Conservation (phyloP, 169 alveolate genomes). For the Plasmodium knowlesi region DNA sequence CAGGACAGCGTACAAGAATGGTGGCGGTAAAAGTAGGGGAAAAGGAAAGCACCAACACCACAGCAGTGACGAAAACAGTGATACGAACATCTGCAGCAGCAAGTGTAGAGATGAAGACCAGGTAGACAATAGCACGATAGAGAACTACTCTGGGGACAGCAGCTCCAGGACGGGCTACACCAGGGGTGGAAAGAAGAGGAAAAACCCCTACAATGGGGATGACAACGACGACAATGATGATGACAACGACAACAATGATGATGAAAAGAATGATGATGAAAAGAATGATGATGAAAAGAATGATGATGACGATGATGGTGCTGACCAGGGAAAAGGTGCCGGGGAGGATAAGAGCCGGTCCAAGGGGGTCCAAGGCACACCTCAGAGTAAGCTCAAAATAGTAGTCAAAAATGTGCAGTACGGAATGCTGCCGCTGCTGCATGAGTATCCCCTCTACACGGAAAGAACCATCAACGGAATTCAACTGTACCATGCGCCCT, state of each 20-base stretch:
- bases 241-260: not conserved
- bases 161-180: not conserved
- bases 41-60: not conserved
- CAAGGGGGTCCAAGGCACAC: not conserved
- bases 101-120: slow-evolving; percentile 18
- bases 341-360: not conserved
- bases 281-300: not conserved
- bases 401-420: slow-evolving; percentile 35
- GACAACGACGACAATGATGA: not conserved
- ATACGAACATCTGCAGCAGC: slow-evolving; percentile 25
- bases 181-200: slow-evolving; percentile 8
- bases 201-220: slow-evolving; percentile 9
- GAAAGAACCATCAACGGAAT: slow-evolving; percentile 84
- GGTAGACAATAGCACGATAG: slow-evolving; percentile 38
- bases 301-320: not conserved
- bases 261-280: not conserved
- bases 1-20: not conserved
- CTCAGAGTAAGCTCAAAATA: not conserved
- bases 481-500: slow-evolving; percentile 96
- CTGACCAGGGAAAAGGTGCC: not conserved
- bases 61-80: slow-evolving; percentile 2
- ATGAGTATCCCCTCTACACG: slow-evolving; percentile 77
- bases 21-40: not conserved
- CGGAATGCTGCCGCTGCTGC: slow-evolving; percentile 78
- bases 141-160: slow-evolving; percentile 18